phyloP scores from a whole-genome alignment of 2,329 filamentous ascomycete species.

The Claviceps pusilla region DNA sequence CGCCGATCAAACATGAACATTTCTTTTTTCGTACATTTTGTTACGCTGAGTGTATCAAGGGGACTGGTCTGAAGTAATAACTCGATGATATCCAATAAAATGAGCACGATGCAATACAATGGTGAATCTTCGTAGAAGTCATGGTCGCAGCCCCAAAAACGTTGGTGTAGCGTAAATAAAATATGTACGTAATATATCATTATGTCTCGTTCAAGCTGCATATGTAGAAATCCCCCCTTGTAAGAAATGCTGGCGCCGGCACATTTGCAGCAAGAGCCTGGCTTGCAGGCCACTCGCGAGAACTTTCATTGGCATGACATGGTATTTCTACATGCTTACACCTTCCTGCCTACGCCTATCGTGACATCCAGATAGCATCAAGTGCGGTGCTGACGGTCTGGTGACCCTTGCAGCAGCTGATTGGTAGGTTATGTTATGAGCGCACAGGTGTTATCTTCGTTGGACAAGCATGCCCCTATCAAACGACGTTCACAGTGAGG shows the following conservation, averaged over 20 bases:
- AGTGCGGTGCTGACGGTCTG: not conserved
- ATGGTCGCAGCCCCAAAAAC: no score
- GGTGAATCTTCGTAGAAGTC: no score
- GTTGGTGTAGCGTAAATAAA: no score
- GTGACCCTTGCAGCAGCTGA: not conserved
- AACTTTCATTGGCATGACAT: not conserved
- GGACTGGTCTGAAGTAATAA: no score
- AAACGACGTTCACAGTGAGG: not conserved
- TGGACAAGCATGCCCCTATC: not conserved
- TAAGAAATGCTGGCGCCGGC: not conserved
- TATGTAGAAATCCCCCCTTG: no score
- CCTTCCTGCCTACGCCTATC: not conserved
- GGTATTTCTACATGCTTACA: not conserved
- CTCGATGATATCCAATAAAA: no score
- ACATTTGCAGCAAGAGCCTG: no score
- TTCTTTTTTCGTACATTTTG: not conserved
- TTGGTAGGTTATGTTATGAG: not conserved
- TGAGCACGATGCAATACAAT: no score
- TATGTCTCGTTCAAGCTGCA: no score
- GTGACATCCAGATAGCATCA: not conserved
- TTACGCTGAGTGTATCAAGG: not conserved
- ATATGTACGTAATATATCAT: no score
- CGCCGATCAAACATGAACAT: no score
- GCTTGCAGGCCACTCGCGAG: no score
- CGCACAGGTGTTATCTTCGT: not conserved